phyloP scores from a whole-genome alignment of 495 filamentous ascomycete species.

The Barbatosphaeria neglecta region DNA sequence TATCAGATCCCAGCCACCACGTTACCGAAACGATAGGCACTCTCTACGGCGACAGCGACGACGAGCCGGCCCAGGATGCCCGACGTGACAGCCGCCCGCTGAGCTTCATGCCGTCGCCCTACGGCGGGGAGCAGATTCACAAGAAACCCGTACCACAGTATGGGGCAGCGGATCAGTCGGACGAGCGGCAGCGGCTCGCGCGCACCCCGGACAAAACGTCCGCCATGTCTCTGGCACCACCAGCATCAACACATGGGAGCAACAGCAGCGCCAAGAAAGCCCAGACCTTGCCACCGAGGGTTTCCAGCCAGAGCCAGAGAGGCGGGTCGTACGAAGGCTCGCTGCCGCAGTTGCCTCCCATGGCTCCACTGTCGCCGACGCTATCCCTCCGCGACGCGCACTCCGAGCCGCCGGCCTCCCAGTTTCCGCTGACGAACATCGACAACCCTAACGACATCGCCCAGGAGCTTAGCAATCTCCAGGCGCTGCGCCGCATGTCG shows the following conservation, averaged over 20 bases:
- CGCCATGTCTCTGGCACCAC: conserved; percentile 1
- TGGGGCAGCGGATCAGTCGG: conserved; percentile 9
- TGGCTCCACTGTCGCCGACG: conserved; percentile 42
- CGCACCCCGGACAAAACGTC: conserved; percentile 28
- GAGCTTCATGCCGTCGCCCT: conserved; percentile 32
- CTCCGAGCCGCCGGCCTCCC: conserved; percentile 56
- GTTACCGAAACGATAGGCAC: conserved; percentile 96
- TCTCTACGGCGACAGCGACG: conserved; percentile 81
- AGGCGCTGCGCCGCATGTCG: conserved; percentile 91
- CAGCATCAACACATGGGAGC: not conserved
- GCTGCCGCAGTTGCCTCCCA: conserved; percentile 24
- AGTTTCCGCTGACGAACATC: conserved; percentile 81
- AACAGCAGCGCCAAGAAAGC: conserved; percentile 21
- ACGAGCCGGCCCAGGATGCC: conserved; percentile 32
- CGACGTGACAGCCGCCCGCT: conserved; percentile 28
- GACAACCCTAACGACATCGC: conserved; percentile 87
- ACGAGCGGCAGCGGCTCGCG: conserved; percentile 28
- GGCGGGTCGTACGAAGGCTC: conserved; percentile 38
- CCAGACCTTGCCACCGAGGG: conserved; percentile 28
- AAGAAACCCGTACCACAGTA: conserved; percentile 9
- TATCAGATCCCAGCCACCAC: conserved; percentile 68
- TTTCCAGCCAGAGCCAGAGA: conserved; percentile 32
- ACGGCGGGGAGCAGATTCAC: conserved; percentile 24
- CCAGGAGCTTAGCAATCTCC: conserved; percentile 89
- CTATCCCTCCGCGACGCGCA: conserved; percentile 44